These are phyloP conservation scores for Yarrowia galli DNA, from an alignment of 1,139 yeast species.

Conservation along the genomic window DNA sequence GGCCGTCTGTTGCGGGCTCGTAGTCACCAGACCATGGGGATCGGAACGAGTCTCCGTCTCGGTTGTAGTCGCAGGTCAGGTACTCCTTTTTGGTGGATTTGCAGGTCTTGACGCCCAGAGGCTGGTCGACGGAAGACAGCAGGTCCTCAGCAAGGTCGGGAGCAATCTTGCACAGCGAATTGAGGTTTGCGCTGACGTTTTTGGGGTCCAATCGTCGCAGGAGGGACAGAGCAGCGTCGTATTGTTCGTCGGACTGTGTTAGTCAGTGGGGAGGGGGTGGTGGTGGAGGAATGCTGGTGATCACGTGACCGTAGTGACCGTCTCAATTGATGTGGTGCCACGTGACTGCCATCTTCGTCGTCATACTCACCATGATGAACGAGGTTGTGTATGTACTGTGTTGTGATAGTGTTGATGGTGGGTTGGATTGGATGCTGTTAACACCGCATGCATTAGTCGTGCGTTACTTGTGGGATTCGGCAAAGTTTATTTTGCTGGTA, in stretches of 20 bases:
- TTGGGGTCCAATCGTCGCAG: slow-evolving; percentile 87
- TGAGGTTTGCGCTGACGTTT: slow-evolving; percentile 66
- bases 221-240: slow-evolving; percentile 87
- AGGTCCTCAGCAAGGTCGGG: slow-evolving; percentile 90
- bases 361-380: slow-evolving; percentile 20
- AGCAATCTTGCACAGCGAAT: slow-evolving; percentile 71
- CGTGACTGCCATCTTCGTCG: not conserved
- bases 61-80: slow-evolving; percentile 89
- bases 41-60: slow-evolving; percentile 92
- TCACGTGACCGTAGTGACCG: not conserved
- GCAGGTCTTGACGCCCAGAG: slow-evolving; percentile 69
- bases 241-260: slow-evolving; percentile 63
- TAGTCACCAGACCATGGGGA: slow-evolving; percentile 92
- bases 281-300: not conserved
- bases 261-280: not conserved
- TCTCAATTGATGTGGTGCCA: too few relatives aligned
- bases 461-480: slow-evolving; percentile 6
- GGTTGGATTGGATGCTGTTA: not conserved
- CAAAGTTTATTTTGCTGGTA: not conserved
- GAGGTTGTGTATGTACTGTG: not conserved
- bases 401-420: slow-evolving; percentile 2
- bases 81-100: slow-evolving; percentile 61
- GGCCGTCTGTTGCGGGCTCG: slow-evolving; percentile 72
- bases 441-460: slow-evolving; percentile 33
- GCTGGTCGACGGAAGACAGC: slow-evolving; percentile 86